phyloP scores from a whole-genome alignment of 2,329 filamentous ascomycete genomes.

The Colletotrichum incanum region DNA sequence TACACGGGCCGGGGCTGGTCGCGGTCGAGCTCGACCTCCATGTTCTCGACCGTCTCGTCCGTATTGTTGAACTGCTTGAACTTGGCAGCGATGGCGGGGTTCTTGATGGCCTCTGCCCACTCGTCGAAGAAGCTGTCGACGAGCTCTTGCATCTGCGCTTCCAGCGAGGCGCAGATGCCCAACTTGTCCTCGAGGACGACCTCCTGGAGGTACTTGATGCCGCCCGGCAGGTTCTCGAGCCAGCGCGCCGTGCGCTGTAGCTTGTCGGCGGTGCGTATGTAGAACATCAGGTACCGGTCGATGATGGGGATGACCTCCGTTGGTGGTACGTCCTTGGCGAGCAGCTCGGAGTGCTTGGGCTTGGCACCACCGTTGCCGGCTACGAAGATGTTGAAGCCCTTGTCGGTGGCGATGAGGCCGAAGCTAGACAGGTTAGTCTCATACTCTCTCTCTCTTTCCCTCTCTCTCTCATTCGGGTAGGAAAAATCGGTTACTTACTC shows the following conservation, averaged over 20 bases:
- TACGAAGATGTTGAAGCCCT: constrained; percentile 94
- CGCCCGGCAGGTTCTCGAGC: constrained; percentile 88
- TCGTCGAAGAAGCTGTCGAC: constrained; percentile 91
- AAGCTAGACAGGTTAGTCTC: constrained; percentile 68
- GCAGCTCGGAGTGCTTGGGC: constrained; percentile 84
- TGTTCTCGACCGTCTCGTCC: constrained; percentile 75
- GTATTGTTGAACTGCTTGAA: constrained; percentile 93
- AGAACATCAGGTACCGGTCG: constrained; percentile 93
- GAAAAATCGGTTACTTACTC: constrained; percentile 70
- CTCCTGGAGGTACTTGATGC: constrained; percentile 85
- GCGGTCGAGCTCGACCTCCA: constrained; percentile 81
- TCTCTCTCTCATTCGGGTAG: background rate
- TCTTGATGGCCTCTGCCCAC: constrained; percentile 86
- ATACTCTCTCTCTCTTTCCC: no score
- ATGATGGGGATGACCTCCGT: constrained; percentile 87
- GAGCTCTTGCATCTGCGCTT: constrained; percentile 89
- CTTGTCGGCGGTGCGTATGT: constrained; percentile 92
- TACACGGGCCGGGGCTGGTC: constrained; percentile 81
- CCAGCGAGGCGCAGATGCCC: constrained; percentile 86
- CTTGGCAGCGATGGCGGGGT: constrained; percentile 76
- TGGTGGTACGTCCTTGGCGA: constrained; percentile 88
- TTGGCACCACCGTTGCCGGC: constrained; percentile 92
- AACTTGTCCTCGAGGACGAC: constrained; percentile 90
- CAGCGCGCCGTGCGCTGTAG: constrained; percentile 91
- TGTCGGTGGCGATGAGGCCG: constrained; percentile 91